phyloP scores from a whole-genome alignment of 768 basidiomycete genomes.

The Mycena metata region DNA sequence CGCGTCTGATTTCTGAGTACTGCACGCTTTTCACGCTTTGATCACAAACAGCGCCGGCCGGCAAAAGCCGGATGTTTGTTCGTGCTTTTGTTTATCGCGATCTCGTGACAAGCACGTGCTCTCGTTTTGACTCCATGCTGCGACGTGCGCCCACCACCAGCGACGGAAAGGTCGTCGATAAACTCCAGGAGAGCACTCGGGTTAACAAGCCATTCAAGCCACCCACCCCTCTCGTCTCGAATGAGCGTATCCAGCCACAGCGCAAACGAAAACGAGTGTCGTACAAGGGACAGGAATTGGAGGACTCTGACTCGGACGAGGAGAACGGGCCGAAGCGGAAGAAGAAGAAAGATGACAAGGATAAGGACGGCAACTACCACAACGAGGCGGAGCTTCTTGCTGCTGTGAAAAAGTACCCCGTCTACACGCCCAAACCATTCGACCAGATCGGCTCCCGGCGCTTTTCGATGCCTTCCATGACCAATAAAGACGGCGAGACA shows the following conservation, averaged over 20 bases:
- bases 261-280: constrained; percentile 92
- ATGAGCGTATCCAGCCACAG: constrained; percentile 71
- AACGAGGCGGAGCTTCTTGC: constrained; percentile 74
- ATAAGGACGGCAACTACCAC: constrained; percentile 65
- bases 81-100: constrained; percentile 10
- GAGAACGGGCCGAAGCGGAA: constrained; percentile 71
- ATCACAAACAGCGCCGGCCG: too few species aligned
- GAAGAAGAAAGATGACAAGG: constrained; percentile 72
- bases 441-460: constrained; percentile 65
- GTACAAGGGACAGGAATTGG: constrained; percentile 79
- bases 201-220: constrained; percentile 87
- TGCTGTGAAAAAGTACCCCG: constrained; percentile 79
- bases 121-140: constrained; percentile 62
- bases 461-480: constrained; percentile 90
- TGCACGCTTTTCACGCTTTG: too few species aligned
- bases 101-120: constrained; percentile 22
- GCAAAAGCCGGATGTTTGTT: background rate
- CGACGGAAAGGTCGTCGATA: constrained; percentile 77
- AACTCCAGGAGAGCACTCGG: constrained; percentile 78
- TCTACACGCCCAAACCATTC: constrained; percentile 86
- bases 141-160: constrained; percentile 75
- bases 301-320: constrained; percentile 70
- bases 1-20: too few species aligned
- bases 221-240: constrained; percentile 62
- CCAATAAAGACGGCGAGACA: constrained; percentile 74